Percentiles rank a stretch among this genome's conserved stretches.
These are phyloP conservation scores for Acmispon strigosus DNA, from an alignment of 306 rosid genomes.

Conservation along the genomic window DNA sequence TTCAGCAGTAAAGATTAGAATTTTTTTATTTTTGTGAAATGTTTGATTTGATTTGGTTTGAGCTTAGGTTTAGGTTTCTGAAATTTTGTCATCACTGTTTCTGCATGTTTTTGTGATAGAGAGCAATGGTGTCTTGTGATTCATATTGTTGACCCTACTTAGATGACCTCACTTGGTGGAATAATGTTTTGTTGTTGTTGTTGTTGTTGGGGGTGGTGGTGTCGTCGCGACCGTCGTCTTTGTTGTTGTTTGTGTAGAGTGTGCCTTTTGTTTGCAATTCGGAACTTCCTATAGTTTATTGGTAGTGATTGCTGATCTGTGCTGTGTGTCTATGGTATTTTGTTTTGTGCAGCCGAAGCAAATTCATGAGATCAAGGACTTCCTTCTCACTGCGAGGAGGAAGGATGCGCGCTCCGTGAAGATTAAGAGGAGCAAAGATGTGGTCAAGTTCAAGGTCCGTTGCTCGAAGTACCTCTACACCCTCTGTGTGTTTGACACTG, in stretches of 20 bases:
- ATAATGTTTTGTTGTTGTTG: no score
- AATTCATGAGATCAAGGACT: constrained; percentile 86
- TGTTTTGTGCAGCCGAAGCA: constrained; percentile 64
- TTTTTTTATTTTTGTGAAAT: background rate
- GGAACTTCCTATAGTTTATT: no score
- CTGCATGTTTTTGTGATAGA: background rate
- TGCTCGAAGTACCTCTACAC: constrained; percentile 93
- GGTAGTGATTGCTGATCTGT: no score
- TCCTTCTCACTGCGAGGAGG: constrained; percentile 85
- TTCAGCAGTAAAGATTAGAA: background rate
- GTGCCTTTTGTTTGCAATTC: no score
- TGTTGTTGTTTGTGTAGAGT: no score
- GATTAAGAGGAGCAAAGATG: constrained; percentile 72
- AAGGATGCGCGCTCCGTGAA: constrained; percentile 88
- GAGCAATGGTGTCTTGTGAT: no score
- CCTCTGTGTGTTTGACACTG: constrained; percentile 64
- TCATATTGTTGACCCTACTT: no score
- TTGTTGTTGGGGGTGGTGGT: no score
- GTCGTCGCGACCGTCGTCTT: no score
- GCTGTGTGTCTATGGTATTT: background rate
- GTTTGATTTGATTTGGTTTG: background rate
- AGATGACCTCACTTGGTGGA: no score
- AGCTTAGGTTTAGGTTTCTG: background rate
- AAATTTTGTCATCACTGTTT: background rate
- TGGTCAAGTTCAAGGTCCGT: constrained; percentile 91